These are phyloP conservation scores for Apiotrichum brassicae DNA, from an alignment of 1,284 basidiomycete genomes.

Conservation along the genomic window DNA sequence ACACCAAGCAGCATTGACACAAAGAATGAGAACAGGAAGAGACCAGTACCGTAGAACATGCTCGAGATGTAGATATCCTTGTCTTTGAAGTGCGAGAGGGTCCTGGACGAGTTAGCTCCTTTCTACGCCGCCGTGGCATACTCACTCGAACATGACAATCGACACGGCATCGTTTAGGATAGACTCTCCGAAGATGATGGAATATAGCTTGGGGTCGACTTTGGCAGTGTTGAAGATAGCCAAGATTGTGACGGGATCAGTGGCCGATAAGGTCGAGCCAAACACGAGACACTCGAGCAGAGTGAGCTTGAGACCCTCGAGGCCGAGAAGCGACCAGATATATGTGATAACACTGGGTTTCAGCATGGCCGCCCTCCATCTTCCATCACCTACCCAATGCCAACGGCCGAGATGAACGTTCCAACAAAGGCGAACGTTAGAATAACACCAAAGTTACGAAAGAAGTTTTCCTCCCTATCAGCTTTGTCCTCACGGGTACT, in stretches of 20 bases:
- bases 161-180: conserved; percentile 97
- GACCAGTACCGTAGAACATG: conserved; percentile 89
- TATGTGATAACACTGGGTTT: conserved; percentile 70
- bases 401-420: conserved; percentile 94
- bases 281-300: conserved; percentile 91
- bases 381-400: conserved; percentile 69
- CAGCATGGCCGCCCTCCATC: no score
- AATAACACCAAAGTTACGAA: conserved; percentile 94
- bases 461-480: conserved; percentile 78
- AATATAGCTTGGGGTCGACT: conserved; percentile 96
- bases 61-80: conserved; percentile 75
- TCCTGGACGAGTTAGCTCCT: conserved; percentile 41
- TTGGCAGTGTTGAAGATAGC: conserved; percentile 99
- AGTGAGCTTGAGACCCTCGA: conserved; percentile 70
- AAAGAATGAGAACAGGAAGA: conserved; percentile 92
- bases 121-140: not conserved
- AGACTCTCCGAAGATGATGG: conserved; percentile 95
- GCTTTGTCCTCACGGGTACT: no score
- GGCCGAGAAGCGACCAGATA: conserved; percentile 84
- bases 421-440: conserved; percentile 93
- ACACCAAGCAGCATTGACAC: conserved; percentile 92
- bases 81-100: conserved; percentile 84
- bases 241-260: conserved; percentile 96
- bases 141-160: conserved; percentile 94
- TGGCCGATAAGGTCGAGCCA: conserved; percentile 92